Evolutionary conservation across 495 filamentous ascomycete genomes (phyloP).

Genomic region (Recurvomyces mirabilis): DNA sequence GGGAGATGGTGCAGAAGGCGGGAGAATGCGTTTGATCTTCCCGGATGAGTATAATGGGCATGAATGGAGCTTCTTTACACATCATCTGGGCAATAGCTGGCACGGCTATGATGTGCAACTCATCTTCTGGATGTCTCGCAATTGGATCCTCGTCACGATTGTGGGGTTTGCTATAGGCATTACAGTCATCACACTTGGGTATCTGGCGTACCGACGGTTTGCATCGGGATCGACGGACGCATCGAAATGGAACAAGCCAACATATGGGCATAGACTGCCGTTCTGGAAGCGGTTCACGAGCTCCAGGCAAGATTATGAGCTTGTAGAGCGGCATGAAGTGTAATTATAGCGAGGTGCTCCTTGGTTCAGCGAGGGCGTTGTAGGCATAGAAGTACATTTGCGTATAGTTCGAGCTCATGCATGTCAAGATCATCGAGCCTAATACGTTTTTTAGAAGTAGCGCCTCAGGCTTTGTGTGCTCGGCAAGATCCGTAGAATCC

Average conservation of each 20-base stretch:
- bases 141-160: conserved; percentile 63
- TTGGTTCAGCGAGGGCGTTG: conserved; percentile 13
- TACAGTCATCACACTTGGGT: conserved; percentile 44
- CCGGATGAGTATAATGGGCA: conserved; percentile 58
- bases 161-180: conserved; percentile 50
- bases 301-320: conserved; percentile 24
- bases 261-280: conserved; percentile 16
- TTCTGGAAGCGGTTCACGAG: conserved; percentile 27
- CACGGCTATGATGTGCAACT: conserved; percentile 61
- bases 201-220: conserved; percentile 34
- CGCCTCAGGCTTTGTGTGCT: too few species aligned
- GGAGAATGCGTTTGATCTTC: conserved; percentile 39
- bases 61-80: conserved; percentile 68
- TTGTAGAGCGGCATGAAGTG: conserved; percentile 27
- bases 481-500: too few species aligned
- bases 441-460: too few species aligned
- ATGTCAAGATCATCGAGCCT: too few species aligned
- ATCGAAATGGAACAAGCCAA: conserved; percentile 13
- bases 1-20: conserved; percentile 23
- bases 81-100: conserved; percentile 66
- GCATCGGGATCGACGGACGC: conserved; percentile 2
- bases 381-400: not conserved
- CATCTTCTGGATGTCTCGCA: conserved; percentile 67
- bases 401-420: too few species aligned
- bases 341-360: conserved; percentile 14